Evolutionary conservation across 352 stramenopile genomes (phyloP), one percentile per base, ranked within the genome.

Genomic region (Phytophthora sojae): DNA sequence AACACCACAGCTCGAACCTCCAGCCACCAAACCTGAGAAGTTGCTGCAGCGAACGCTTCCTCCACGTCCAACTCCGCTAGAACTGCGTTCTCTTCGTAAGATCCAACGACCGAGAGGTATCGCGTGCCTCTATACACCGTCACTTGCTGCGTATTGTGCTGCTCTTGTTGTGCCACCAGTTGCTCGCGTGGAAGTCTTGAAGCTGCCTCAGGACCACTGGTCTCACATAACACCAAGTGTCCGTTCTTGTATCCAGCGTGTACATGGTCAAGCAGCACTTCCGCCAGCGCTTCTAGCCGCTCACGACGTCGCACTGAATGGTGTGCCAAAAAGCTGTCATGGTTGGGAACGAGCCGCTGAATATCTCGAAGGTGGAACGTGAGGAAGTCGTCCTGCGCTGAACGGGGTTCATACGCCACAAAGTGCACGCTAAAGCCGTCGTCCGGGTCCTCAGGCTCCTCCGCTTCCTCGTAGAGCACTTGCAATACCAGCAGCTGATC

Each of bases 201-300:
- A 39, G 65, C 65, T 29, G 70, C 70, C 32, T 77, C 65, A 14
- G 65, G 56, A 1, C 66, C 70, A 23, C 59, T 71, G 4, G 56
- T 60, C 61, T 94, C 83, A 0, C 75, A 77, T 54, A 94, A 39
- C 5, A 93, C 76, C 6, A 94, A 67, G 25, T 89, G 84, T 2
- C 85, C 85, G 30, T 89, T 86, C 70, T 93, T 94, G 68, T 88
- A 93, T 15, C 87, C 85, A 1, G 85, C 79, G 9, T 85, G 80
- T 15, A 88, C 52, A 14, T 85, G 67, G 1, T 23, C n/a, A 15
- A 89, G 57, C 7, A 94, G 62, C 9, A 83, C 32, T 19, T 90
- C 82, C 0, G 79, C 81, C 14, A 94, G 37, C 19, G 77, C 81
- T 42, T 80, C 50, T 17, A 82, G 64, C 9, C 80, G 64, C 51